Evolutionary conservation across 768 basidiomycete genomes (phyloP), one percentile per base, ranked within the genome.

Genomic region (Tricholoma matsutake): DNA sequence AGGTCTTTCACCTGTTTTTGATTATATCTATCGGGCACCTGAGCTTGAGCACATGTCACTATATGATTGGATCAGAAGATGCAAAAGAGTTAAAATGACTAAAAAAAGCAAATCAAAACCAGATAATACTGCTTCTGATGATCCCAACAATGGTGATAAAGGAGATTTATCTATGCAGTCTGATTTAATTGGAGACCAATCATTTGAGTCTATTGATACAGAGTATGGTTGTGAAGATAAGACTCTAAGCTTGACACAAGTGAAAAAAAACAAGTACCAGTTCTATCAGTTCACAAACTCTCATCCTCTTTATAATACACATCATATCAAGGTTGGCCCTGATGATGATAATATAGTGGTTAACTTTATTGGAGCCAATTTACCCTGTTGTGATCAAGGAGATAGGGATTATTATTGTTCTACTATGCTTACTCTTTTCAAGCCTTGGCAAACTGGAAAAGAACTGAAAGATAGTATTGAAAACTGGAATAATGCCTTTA

Each of bases 21-120:
- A 78, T 59, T 77, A 78, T 61, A 72, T 68, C 8, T 70, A 71
- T 58, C 16, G 74, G n/a, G 67, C 72, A 9, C 9, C n/a, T 2
- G 54, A 35, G 8, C 66, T 68, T 55, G 55, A 63, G 5, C 6
- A 64, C 18, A 31, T 72, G 13, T 56, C 37, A 31, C 37, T 75
- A 6, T 74, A 75, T 64, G 68, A 72, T 4, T 76, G 72, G 72
- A 61, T 65, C 6, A 59, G 65, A 32, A 32, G 37, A 5, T 68
- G 54, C 35, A 43, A 43, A 43, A 43, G 41, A 43, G 59, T 56
- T 4, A 69, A 63, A 54, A 43, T 52, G 11, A 14, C 14, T 4
- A 39, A 39, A 14, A 59, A 57, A 57, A 25, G 25, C 41, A 20
- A 55, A 39, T 16, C 37, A 39, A 39, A 39, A 16, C 4, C 1